Base-by-base conservation (phyloP, 2,329 filamentous ascomycete species). In the Phaeosphaeria sp. region DNA sequence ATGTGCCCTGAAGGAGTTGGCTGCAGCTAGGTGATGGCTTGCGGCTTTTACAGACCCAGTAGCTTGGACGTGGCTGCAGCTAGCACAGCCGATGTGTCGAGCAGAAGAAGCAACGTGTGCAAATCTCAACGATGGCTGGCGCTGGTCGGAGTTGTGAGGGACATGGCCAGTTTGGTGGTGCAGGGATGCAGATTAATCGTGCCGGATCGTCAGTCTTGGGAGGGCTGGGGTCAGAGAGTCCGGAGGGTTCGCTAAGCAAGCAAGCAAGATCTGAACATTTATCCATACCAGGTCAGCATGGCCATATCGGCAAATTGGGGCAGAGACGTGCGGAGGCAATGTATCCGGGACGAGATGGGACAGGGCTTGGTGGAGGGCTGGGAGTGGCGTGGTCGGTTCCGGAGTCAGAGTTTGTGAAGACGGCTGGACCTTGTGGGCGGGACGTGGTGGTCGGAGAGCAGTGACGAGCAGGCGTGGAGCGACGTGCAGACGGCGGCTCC, bases 341-440 rank as follows among this genome's bases (percentile, higher is more conserved):
- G 33, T 58, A 53, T 60, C 54, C 59, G 52, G 39, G 50, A 47
- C 42, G 48, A 21, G 50, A 50, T 55, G 49, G 46, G 42, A 44
- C 18, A 46, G 42, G 59, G 59, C 59, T 59, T 55, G 52, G 20
- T 44, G 33, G 25, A 22, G 46, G 52, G 51, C 36, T 46, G 44
- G 46, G 39, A 23, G 59, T 60, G 59, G 62, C 59, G 55, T 44
- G 51, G 48, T 55, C 25, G 39, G 55, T 46, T 56, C 48, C 33
- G 39, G 30, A 44, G 10, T 9, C 15, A 52, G 47, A 51, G 36
- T 46, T 53, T 46, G 7, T 56, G 44, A 42, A 30, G 21, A 44
- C 54, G 62, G 59, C 59, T 52, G 62, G 55, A 62, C 62, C 62
- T 54, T 22, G 47, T 51, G 17, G 48, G 42, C 51, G 61, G 61